Percentiles rank a stretch among this genome's conserved stretches.
Evolutionary conservation across 163 green algal genomes (phyloP).

Genomic region (Prototheca cutis): DNA sequence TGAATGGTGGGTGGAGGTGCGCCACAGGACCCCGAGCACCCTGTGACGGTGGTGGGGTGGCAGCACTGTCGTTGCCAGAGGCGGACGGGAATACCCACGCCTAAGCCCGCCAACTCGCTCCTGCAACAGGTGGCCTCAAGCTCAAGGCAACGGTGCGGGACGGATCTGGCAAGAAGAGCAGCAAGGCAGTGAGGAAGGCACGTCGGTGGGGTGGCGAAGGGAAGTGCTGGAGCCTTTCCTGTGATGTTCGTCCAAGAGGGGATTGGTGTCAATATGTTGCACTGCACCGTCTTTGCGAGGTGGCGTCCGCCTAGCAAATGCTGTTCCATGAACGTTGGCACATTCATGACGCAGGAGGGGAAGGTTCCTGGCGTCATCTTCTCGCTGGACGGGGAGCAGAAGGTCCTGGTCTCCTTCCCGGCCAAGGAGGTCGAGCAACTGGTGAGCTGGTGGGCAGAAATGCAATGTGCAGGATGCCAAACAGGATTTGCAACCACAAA

Average conservation of each 20-base stretch:
- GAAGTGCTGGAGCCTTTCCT: too few species aligned
- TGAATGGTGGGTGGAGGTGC: too few species aligned
- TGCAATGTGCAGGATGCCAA: not conserved
- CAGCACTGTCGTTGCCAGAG: too few species aligned
- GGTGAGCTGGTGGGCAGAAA: not conserved
- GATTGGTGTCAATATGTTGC: too few species aligned
- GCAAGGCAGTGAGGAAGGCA: not conserved
- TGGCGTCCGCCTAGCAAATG: not conserved
- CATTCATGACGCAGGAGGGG: constrained; percentile 8
- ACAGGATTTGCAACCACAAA: not conserved
- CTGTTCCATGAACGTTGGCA: not conserved
- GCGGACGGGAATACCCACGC: too few species aligned
- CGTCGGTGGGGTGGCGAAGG: too few species aligned
- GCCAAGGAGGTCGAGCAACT: constrained; percentile 3
- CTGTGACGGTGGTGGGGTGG: too few species aligned
- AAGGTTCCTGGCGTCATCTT: constrained; percentile 22
- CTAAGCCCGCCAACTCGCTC: too few species aligned
- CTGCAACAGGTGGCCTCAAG: too few species aligned
- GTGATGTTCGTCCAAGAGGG: too few species aligned
- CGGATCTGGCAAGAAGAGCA: not conserved
- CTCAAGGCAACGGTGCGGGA: not conserved
- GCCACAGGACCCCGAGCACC: too few species aligned
- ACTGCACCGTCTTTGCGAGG: not conserved
- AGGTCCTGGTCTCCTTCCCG: constrained; percentile 21
- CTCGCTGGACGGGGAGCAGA: constrained; percentile 10